These are phyloP conservation scores for Parsonsia alboflavescens DNA, from an alignment of 257 asterid genomes.

Conservation along the genomic window DNA sequence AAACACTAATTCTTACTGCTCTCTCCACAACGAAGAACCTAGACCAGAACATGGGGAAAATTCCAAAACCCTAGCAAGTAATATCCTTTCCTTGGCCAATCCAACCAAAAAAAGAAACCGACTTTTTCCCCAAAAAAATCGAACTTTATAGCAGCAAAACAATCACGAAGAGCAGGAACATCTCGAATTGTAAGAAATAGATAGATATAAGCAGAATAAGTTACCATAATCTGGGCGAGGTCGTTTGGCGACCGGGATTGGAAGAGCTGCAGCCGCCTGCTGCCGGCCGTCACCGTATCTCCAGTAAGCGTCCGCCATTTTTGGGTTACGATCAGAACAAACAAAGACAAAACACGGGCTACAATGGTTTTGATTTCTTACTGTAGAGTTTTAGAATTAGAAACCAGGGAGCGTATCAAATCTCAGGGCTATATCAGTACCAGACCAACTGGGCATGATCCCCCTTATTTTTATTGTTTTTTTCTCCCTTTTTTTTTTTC, in stretches of 20 bases:
- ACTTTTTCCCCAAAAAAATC: neutral
- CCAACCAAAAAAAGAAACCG: neutral
- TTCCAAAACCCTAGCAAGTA: conserved; percentile 4
- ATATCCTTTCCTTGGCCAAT: neutral
- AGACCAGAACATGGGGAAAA: neutral
- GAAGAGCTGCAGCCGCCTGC: conserved; percentile 39
- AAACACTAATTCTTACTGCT: neutral
- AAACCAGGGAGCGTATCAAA: neutral
- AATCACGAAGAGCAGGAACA: neutral
- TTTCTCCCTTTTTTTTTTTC: no score
- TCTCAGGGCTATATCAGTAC: neutral
- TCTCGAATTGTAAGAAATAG: neutral
- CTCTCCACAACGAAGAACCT: neutral
- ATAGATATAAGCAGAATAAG: neutral
- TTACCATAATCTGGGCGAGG: conserved; percentile 71
- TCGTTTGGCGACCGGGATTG: conserved; percentile 50
- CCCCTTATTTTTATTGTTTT: no score
- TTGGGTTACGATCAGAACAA: neutral
- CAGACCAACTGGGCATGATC: neutral
- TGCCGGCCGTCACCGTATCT: conserved; percentile 54
- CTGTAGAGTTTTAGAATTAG: neutral
- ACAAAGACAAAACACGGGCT: neutral
- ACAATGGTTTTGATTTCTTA: neutral
- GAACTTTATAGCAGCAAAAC: neutral
- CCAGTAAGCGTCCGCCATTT: conserved; percentile 80